Percentiles rank a stretch among this genome's conserved stretches.
These are phyloP conservation scores for Saccharomycopsis crataegensis DNA, from an alignment of 1,139 yeast species.

Conservation along the genomic window DNA sequence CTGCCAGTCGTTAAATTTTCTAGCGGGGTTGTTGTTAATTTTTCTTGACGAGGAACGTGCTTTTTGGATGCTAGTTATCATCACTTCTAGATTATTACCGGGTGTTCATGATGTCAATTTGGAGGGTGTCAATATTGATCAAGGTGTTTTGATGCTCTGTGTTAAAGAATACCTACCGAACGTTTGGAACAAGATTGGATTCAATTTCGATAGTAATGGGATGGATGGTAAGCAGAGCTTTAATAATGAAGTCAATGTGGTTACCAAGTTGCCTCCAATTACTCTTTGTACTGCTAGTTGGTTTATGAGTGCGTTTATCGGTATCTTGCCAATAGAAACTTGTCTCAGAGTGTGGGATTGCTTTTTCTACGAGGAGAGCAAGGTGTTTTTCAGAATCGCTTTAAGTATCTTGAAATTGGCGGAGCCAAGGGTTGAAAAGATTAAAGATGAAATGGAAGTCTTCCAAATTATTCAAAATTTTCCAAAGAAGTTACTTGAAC, in stretches of 20 bases:
- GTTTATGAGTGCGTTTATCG: conserved; percentile 95
- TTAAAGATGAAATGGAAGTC: conserved; percentile 72
- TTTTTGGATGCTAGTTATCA: conserved; percentile 92
- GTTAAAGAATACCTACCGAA: conserved; percentile 77
- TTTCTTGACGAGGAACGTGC: conserved; percentile 86
- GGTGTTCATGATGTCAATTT: conserved; percentile 85
- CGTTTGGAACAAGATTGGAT: conserved; percentile 55
- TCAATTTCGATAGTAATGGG: conserved; percentile 23
- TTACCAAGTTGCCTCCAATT: conserved; percentile 70
- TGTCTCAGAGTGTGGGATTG: conserved; percentile 92
- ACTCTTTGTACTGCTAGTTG: conserved; percentile 92
- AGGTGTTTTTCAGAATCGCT: conserved; percentile 75
- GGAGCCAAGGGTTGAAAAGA: conserved; percentile 50
- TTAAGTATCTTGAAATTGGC: conserved; percentile 75
- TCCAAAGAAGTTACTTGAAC: conserved; percentile 69
- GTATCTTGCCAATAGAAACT: conserved; percentile 80
- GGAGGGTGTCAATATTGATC: conserved; percentile 94
- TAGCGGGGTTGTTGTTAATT: conserved; percentile 75
- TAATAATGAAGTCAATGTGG: conserved; percentile 22
- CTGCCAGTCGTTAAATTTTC: conserved; percentile 88
- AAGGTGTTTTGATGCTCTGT: conserved; percentile 87
- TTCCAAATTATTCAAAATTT: conserved; percentile 75
- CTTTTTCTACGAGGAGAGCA: conserved; percentile 85
- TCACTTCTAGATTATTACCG: conserved; percentile 79
- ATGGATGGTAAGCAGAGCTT: conserved; percentile 28